Percentiles rank a stretch among this genome's conserved stretches.
These are phyloP conservation scores for Borovskyia barvae DNA, from an alignment of 208 protist genomes.

Conservation along the genomic window DNA sequence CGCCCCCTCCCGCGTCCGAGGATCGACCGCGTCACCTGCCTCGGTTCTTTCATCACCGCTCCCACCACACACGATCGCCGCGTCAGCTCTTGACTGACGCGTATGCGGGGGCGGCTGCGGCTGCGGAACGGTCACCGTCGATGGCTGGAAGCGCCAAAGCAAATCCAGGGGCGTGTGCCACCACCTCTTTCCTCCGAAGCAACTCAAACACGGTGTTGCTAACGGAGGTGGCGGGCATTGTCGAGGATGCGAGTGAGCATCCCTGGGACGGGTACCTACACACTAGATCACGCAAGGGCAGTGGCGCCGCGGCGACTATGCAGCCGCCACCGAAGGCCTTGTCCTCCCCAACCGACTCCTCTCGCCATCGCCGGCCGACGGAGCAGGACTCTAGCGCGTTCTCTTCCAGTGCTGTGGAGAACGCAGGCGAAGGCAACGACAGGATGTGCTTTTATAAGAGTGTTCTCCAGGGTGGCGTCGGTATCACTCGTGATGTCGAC, in stretches of 20 bases:
- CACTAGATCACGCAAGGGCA: neutral
- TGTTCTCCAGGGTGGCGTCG: no score
- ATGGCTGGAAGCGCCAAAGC: slow-evolving; percentile 1
- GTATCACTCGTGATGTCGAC: no score
- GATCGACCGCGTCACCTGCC: slow-evolving; percentile 16
- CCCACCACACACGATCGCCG: slow-evolving; percentile 4
- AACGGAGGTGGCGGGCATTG: neutral
- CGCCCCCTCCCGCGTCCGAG: slow-evolving; percentile 4
- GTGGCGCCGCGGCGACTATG: slow-evolving; percentile 20
- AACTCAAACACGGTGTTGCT: neutral
- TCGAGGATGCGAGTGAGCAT: neutral
- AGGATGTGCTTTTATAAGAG: no score
- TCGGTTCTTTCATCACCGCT: slow-evolving; percentile 12
- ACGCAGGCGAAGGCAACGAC: no score
- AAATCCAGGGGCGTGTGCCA: neutral
- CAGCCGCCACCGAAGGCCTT: neutral
- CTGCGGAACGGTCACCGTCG: neutral
- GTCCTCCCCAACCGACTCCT: neutral
- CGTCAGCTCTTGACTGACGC: no score
- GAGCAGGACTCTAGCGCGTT: neutral
- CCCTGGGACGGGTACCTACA: no score
- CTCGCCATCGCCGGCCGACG: neutral
- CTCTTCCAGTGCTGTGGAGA: no score
- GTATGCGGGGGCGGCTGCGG: neutral
- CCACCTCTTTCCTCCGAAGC: neutral